Conservation (phyloP, 2,329 filamentous ascomycete genomes). For the Trichophyton benhamiae region DNA sequence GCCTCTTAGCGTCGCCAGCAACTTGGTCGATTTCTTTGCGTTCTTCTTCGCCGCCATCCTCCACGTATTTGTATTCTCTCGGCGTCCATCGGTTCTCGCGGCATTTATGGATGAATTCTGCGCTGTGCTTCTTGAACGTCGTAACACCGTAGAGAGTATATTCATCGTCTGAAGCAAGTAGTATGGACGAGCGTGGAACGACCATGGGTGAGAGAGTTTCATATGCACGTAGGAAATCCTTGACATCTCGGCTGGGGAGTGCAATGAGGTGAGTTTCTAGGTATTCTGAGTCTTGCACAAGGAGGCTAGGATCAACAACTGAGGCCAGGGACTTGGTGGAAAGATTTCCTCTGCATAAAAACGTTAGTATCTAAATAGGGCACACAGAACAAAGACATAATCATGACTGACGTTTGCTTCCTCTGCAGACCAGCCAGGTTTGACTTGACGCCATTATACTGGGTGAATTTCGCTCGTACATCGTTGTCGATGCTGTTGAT, state of each 20-base stretch:
- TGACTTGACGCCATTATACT: constrained; percentile 85
- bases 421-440: constrained; percentile 70
- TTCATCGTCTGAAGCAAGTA: constrained; percentile 77
- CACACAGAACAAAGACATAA: neutral
- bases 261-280: constrained; percentile 90
- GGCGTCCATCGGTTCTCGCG: constrained; percentile 91
- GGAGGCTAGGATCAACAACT: constrained; percentile 65
- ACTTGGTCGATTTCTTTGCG: constrained; percentile 73
- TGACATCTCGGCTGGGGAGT: constrained; percentile 65
- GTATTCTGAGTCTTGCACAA: constrained; percentile 87
- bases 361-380: neutral
- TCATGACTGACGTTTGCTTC: constrained; percentile 64
- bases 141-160: constrained; percentile 81
- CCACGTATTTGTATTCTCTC: constrained; percentile 82
- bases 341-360: constrained; percentile 61
- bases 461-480: constrained; percentile 83
- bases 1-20: constrained; percentile 72
- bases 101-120: constrained; percentile 83
- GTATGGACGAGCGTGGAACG: constrained; percentile 71
- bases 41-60: constrained; percentile 82
- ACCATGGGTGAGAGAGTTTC: constrained; percentile 85
- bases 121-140: constrained; percentile 80
- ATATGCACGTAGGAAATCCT: constrained; percentile 81
- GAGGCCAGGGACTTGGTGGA: constrained; percentile 87
- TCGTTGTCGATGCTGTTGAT: constrained; percentile 87